Evolutionary conservation across 1,139 yeast genomes (phyloP).

Genomic region (Scheffersomyces quercinus): DNA sequence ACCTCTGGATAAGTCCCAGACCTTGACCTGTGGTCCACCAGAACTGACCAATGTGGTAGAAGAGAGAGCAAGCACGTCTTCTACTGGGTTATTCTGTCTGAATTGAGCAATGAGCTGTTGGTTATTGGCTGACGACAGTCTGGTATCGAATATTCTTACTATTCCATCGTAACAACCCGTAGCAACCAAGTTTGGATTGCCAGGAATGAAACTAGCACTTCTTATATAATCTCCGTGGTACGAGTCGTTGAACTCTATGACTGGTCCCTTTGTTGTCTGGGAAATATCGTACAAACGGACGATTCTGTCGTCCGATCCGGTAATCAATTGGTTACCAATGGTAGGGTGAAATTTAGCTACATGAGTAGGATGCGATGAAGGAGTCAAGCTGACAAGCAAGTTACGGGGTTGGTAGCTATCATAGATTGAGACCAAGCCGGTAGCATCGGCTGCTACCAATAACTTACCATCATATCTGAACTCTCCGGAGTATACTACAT

Average conservation of each 20-base stretch:
- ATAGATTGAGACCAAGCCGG: conserved; percentile 81
- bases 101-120: conserved; percentile 49
- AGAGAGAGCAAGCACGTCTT: conserved; percentile 77
- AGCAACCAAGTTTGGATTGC: conserved; percentile 69
- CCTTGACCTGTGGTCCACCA: conserved; percentile 85
- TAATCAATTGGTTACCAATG: conserved; percentile 66
- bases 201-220: conserved; percentile 76
- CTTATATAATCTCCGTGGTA: conserved; percentile 85
- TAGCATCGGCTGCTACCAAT: conserved; percentile 84
- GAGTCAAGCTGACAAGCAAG: conserved; percentile 73
- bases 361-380: conserved; percentile 85
- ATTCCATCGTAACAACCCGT: conserved; percentile 94
- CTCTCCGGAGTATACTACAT: conserved; percentile 84
- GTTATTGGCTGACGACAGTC: conserved; percentile 52
- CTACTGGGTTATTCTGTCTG: conserved; percentile 64
- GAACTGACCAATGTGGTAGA: conserved; percentile 80
- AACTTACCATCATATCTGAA: conserved; percentile 81
- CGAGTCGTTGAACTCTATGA: conserved; percentile 62
- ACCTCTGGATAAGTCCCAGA: conserved; percentile 90
- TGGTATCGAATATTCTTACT: conserved; percentile 83
- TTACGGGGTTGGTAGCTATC: conserved; percentile 81
- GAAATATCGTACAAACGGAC: conserved; percentile 89
- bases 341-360: conserved; percentile 91
- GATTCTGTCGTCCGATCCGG: conserved; percentile 90
- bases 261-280: conserved; percentile 63